Evolutionary conservation across 2,329 filamentous ascomycete genomes (phyloP), one percentile per base, ranked within the genome.

Genomic region (Aspergillus novoparasiticus): DNA sequence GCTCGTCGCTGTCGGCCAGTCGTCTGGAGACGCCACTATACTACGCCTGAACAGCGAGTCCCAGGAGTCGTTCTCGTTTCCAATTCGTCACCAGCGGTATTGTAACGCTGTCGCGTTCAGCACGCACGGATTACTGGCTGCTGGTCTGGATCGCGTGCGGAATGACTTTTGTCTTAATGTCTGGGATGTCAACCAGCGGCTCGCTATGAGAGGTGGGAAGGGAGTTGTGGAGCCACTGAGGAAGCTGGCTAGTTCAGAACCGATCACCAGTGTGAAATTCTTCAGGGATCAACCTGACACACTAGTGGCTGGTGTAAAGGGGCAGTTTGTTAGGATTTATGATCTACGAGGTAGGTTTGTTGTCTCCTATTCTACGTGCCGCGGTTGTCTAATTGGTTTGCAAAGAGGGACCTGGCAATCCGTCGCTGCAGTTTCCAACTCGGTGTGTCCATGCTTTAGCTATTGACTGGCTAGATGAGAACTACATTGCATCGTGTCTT

Each of bases 101-200:
- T 89, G 87, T 74, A 89, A 89, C 73, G 86, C 87, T 2, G 85
- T 89, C 59, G 84, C 87, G 2, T 86, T 89, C 70, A 88, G 83
- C 68, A 77, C 80, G 41, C 77, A 81, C 66, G 84, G 85, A 34
- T 79, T 86, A 60, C 77, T 90, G 54, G 87, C 87, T 2, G 85
- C 86, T 4, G 87, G 86, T 2, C 75, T 89, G 59, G 87, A 89
- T 70, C 82, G 86, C 66, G 86, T 88, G 48, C 82, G 87, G 11
- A 89, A 87, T 57, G 87, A 89, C 75, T 85, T 87, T 60, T 89
- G 86, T 69, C 75, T 90, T 65, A 89, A 89, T 68, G 84, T 89
- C 41, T 89, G 87, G 80, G 87, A 90, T 76, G 80, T 87, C 55
- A 84, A 83, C 64, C 82, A 79, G 70, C 77, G 79, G 53, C 77